These are phyloP conservation scores for Irpex rosettiformis DNA, from an alignment of 1,284 basidiomycete genomes.

Conservation along the genomic window DNA sequence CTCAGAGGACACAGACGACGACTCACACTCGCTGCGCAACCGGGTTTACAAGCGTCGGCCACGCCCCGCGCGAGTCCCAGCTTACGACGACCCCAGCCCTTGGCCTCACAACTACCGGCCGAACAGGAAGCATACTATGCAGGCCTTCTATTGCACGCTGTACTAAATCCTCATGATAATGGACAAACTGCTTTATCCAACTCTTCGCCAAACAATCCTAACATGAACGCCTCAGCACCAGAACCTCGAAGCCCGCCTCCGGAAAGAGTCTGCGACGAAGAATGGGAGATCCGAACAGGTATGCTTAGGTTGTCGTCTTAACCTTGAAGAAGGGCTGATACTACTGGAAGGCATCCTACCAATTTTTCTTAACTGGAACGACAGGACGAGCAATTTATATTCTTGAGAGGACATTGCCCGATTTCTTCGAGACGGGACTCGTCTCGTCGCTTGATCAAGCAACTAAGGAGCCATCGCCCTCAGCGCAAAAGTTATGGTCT, in stretches of 20 bases:
- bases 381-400: constrained; percentile 69
- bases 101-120: background rate
- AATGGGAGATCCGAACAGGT: constrained; percentile 71
- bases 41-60: too few relatives aligned
- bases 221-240: background rate
- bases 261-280: constrained; percentile 37
- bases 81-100: too few relatives aligned
- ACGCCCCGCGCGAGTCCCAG: too few relatives aligned
- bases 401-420: constrained; percentile 63
- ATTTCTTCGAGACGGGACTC: constrained; percentile 69
- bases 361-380: background rate
- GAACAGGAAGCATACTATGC: background rate
- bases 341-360: constrained; percentile 21
- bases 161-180: background rate
- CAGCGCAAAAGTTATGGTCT: background rate
- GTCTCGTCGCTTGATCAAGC: constrained; percentile 47
- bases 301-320: constrained; percentile 16
- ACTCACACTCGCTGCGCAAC: too few relatives aligned
- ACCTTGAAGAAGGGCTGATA: constrained; percentile 27
- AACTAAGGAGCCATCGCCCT: background rate
- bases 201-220: background rate
- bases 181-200: background rate
- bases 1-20: background rate
- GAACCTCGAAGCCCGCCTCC: constrained; percentile 7
- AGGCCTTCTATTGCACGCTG: background rate